Conservation (phyloP, 2,329 filamentous ascomycete species). For the Pseudogymnoascus pannorum region DNA sequence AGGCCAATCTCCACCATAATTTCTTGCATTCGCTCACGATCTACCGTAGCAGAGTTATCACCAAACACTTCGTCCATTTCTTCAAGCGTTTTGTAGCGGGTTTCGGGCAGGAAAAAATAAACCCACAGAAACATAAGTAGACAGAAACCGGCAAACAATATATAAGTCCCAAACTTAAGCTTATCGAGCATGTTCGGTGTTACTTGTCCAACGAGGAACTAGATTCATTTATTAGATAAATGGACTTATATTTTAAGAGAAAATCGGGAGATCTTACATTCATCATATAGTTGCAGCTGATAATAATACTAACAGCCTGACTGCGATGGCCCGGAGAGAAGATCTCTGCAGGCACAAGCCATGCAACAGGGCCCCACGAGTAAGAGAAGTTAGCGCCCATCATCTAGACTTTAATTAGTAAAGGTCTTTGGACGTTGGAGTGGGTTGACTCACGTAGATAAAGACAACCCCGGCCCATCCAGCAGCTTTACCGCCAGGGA, state of each 20-base stretch:
- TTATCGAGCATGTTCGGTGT: conserved; percentile 28
- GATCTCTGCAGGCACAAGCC: conserved; percentile 30
- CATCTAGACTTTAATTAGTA: conserved; percentile 12
- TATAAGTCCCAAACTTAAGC: conserved; percentile 28
- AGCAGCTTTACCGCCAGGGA: background rate
- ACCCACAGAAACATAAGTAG: conserved; percentile 33
- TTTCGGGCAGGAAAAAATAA: conserved; percentile 39
- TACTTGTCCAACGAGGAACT: conserved; percentile 32
- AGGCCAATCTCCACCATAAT: background rate
- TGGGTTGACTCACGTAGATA: conserved; percentile 16
- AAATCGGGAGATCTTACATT: conserved; percentile 23
- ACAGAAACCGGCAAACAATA: conserved; percentile 37
- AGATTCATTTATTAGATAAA: conserved; percentile 34
- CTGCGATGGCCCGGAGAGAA: conserved; percentile 21
- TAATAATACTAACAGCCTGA: conserved; percentile 30
- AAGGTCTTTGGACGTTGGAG: background rate
- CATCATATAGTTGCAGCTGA: conserved; percentile 12
- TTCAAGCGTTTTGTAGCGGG: conserved; percentile 38
- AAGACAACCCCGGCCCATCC: conserved; percentile 29
- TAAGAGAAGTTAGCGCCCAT: conserved; percentile 22
- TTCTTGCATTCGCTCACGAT: background rate
- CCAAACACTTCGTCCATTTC: conserved; percentile 36
- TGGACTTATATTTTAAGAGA: conserved; percentile 28
- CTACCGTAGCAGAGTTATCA: background rate
- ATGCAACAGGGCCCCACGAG: conserved; percentile 27